A percentile compares a stretch with the other conserved stretches of the same genome.
phyloP scores from a whole-genome alignment of 2,329 filamentous ascomycete genomes.

The Chaetomium sp. region DNA sequence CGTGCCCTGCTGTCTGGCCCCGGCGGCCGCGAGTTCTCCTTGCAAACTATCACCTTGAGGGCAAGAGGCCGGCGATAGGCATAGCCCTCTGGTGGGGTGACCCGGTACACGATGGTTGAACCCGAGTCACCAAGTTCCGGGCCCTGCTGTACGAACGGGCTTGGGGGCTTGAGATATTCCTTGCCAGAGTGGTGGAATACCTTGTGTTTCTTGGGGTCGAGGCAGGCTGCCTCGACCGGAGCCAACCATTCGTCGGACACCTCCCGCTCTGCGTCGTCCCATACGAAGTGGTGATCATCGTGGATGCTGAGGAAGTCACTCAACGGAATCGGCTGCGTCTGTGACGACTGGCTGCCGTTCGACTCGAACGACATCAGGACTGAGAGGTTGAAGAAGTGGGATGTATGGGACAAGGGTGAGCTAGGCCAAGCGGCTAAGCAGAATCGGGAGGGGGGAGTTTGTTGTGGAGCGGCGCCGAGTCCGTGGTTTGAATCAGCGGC shows the following conservation, averaged over 20 bases:
- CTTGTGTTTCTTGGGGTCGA: conserved; percentile 35
- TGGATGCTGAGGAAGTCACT: conserved; percentile 28
- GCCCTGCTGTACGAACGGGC: conserved; percentile 30
- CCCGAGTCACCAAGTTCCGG: conserved; percentile 33
- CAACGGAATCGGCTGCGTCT: conserved; percentile 28
- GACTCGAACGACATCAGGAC: conserved; percentile 31
- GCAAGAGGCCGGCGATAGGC: conserved; percentile 32
- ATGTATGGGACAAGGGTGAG: not conserved
- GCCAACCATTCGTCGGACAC: conserved; percentile 26
- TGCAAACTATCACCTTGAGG: conserved; percentile 36
- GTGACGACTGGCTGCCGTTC: conserved; percentile 30
- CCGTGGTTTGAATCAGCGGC: not conserved
- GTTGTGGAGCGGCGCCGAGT: conserved; percentile 1
- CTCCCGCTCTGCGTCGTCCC: conserved; percentile 32
- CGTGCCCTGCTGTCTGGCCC: conserved; percentile 34
- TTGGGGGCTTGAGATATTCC: conserved; percentile 32
- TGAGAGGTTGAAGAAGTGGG: not conserved
- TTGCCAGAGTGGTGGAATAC: conserved; percentile 34
- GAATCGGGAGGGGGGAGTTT: not conserved
- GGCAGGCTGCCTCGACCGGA: conserved; percentile 28
- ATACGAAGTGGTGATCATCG: conserved; percentile 32
- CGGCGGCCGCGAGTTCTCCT: conserved; percentile 29
- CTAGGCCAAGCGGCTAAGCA: conserved; percentile 4
- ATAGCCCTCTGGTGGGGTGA: conserved; percentile 27
- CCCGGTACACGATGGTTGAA: conserved; percentile 35